phyloP scores from a whole-genome alignment of 2,329 filamentous ascomycete species.

The Colletotrichum abscissum region DNA sequence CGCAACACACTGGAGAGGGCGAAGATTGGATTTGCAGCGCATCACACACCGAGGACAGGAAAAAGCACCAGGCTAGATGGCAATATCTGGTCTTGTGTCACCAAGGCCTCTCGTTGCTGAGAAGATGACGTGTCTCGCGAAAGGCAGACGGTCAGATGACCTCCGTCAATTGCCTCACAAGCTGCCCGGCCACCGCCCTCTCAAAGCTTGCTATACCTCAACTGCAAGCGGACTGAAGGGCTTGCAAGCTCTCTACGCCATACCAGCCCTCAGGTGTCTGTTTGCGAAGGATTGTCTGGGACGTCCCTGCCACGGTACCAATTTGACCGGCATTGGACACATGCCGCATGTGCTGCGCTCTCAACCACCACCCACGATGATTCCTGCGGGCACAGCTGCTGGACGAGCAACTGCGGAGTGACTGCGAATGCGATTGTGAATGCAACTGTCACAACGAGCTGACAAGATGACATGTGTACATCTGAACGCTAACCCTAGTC shows the following conservation, averaged over 20 bases:
- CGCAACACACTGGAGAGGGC: not conserved
- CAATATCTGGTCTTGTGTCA: not conserved
- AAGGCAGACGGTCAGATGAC: not conserved
- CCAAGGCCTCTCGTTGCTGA: not conserved
- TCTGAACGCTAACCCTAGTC: conserved; percentile 3
- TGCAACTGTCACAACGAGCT: not conserved
- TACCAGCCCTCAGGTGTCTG: too few relatives aligned
- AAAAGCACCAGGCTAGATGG: not conserved
- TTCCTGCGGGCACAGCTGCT: not conserved
- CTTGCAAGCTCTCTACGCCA: too few relatives aligned
- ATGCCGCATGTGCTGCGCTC: not conserved
- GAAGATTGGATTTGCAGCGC: not conserved
- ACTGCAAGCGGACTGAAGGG: not conserved
- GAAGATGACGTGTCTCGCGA: not conserved
- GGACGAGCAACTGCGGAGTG: not conserved
- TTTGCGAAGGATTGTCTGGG: too few relatives aligned
- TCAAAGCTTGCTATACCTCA: not conserved
- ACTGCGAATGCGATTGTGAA: conserved; percentile 8
- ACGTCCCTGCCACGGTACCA: not conserved
- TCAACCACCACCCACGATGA: not conserved
- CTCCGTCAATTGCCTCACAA: not conserved
- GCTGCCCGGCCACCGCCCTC: too few relatives aligned
- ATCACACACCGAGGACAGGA: not conserved
- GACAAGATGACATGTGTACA: not conserved
- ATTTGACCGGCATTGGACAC: not conserved